phyloP scores from a whole-genome alignment of 148 eudicot genomes.

The Nepenthes mirabilis region DNA sequence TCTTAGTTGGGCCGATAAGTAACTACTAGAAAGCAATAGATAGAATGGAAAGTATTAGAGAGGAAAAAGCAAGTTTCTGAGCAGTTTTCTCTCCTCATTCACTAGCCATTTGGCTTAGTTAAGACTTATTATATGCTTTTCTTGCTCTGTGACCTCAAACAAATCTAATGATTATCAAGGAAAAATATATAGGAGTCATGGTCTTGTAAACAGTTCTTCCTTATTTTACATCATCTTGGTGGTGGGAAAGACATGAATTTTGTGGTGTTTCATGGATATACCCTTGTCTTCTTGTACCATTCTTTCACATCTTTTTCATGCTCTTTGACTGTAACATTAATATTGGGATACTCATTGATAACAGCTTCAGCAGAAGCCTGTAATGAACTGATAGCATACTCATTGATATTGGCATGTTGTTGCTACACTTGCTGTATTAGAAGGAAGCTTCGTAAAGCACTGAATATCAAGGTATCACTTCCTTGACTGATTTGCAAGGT shows the following conservation, averaged over 20 bases:
- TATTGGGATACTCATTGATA: background rate
- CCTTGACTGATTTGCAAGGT: background rate
- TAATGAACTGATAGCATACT: slow-evolving; percentile 15
- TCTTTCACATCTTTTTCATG: background rate
- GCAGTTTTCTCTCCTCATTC: background rate
- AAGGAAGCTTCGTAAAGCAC: slow-evolving; percentile 16
- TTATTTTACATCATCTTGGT: too few species aligned
- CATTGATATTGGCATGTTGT: slow-evolving; percentile 18
- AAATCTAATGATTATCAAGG: too few species aligned
- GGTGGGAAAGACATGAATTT: too few species aligned
- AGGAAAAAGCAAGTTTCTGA: background rate
- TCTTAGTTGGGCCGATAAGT: too few species aligned
- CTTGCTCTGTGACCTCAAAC: background rate
- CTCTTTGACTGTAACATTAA: background rate
- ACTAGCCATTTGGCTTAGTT: too few species aligned
- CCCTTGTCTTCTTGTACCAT: too few species aligned
- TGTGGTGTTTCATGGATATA: too few species aligned
- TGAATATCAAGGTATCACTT: slow-evolving; percentile 18
- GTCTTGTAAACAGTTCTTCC: too few species aligned
- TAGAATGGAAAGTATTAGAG: too few species aligned
- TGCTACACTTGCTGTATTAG: slow-evolving; percentile 25
- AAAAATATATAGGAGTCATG: too few species aligned
- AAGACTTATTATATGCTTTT: background rate
- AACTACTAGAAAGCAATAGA: too few species aligned
- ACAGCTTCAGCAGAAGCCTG: slow-evolving; percentile 21